phyloP scores from a whole-genome alignment of 1,284 basidiomycete species.

The Athelia sp. region DNA sequence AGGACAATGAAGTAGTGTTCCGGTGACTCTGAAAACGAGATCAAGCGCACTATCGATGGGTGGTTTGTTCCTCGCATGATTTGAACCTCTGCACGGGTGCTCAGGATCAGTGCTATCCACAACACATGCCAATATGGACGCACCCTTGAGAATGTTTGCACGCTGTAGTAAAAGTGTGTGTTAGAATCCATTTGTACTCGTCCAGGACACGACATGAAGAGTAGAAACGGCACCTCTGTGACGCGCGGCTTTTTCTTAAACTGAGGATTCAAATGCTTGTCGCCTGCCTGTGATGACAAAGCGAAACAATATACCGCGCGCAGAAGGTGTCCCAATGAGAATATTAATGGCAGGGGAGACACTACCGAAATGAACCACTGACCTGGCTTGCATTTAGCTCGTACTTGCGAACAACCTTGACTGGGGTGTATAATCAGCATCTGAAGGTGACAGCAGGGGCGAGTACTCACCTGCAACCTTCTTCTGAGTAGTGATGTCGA shows the following conservation, averaged over 20 bases:
- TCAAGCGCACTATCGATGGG: constrained; percentile 84
- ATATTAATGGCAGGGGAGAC: constrained; percentile 19
- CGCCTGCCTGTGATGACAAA: constrained; percentile 59
- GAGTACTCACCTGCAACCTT: constrained; percentile 77
- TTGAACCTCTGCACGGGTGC: constrained; percentile 75
- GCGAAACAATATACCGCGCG: constrained; percentile 27
- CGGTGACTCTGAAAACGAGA: constrained; percentile 85
- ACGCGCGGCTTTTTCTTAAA: constrained; percentile 96
- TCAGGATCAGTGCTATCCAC: constrained; percentile 9
- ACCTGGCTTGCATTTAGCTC: constrained; percentile 96
- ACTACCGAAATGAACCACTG: constrained; percentile 33
- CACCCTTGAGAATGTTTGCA: constrained; percentile 94
- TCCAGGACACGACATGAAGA: constrained; percentile 12
- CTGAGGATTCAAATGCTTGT: constrained; percentile 87
- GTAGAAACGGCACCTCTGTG: constrained; percentile 77
- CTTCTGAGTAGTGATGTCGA: constrained; percentile 71
- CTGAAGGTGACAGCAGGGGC: constrained; percentile 8
- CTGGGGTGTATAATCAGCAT: constrained; percentile 31
- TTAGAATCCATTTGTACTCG: constrained; percentile 21
- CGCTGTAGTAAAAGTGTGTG: constrained; percentile 56
- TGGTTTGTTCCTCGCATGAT: constrained; percentile 98
- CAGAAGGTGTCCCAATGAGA: constrained; percentile 22
- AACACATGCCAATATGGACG: constrained; percentile 3
- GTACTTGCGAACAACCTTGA: constrained; percentile 97
- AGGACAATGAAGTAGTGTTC: constrained; percentile 95